These are phyloP conservation scores for Ramichloridium luteum DNA, from an alignment of 2,329 filamentous ascomycete genomes.

Conservation along the genomic window DNA sequence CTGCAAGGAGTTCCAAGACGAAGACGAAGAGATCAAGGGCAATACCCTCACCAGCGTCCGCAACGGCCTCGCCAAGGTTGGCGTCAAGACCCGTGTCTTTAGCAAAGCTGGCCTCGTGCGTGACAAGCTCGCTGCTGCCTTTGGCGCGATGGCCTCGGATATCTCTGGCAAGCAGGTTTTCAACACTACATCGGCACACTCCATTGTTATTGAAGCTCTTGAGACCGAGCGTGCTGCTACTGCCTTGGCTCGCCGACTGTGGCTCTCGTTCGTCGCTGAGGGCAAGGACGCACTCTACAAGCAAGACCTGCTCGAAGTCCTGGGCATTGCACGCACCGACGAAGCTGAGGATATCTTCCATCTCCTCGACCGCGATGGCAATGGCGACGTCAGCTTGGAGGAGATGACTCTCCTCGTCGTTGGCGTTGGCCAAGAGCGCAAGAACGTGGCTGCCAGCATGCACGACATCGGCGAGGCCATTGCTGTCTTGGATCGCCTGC, in stretches of 20 bases:
- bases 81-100: constrained; percentile 59
- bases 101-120: constrained; percentile 51
- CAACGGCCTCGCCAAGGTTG: constrained; percentile 29
- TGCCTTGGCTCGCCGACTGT: constrained; percentile 23
- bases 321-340: constrained; percentile 13
- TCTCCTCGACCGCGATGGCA: constrained; percentile 21
- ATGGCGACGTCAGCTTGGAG: constrained; percentile 24
- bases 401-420: constrained; percentile 22
- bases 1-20: constrained; percentile 64
- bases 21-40: constrained; percentile 71
- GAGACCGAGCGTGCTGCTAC: constrained; percentile 19
- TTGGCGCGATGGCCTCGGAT: constrained; percentile 73
- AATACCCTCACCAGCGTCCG: constrained; percentile 46
- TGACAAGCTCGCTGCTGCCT: constrained; percentile 70
- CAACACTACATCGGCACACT: constrained; percentile 29
- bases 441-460: constrained; percentile 19
- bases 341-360: constrained; percentile 22
- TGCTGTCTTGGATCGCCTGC: constrained; percentile 21
- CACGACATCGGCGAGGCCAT: constrained; percentile 24
- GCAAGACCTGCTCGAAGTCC: constrained; percentile 16
- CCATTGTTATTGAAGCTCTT: constrained; percentile 18
- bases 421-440: constrained; percentile 17
- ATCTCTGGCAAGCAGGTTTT: constrained; percentile 78
- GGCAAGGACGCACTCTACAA: constrained; percentile 15
- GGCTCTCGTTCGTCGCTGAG: constrained; percentile 21